Evolutionary conservation across 805 yeast genomes (phyloP).

Genomic region (Candida orba): DNA sequence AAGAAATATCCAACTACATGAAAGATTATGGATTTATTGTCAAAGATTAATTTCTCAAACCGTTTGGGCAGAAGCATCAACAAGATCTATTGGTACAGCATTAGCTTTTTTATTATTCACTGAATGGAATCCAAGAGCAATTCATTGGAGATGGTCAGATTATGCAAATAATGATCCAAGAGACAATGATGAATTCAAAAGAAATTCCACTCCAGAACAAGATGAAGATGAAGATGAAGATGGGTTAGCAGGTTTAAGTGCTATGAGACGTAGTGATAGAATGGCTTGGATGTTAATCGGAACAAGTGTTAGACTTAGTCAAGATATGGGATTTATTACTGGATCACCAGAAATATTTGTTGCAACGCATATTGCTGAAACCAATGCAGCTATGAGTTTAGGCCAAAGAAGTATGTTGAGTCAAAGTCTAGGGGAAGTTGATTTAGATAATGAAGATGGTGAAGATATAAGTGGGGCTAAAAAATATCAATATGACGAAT

Average conservation of each 20-base stretch:
- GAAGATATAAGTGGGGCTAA: constrained; percentile 20
- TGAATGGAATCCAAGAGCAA: constrained; percentile 95
- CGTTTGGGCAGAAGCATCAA: constrained; percentile 91
- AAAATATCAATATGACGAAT: constrained; percentile 26
- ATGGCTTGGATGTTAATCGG: constrained; percentile 95
- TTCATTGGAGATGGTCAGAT: constrained; percentile 83
- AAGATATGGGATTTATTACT: constrained; percentile 76
- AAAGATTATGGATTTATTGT: constrained; percentile 75
- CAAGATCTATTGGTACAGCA: constrained; percentile 80
- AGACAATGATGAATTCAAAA: constrained; percentile 9
- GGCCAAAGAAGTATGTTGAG: constrained; percentile 74
- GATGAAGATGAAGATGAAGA: constrained; percentile 4
- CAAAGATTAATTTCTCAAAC: constrained; percentile 77
- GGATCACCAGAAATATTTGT: constrained; percentile 65
- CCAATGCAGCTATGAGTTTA: constrained; percentile 73
- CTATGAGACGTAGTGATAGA: constrained; percentile 78
- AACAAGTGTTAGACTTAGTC: constrained; percentile 77
- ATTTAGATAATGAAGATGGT: constrained; percentile 38
- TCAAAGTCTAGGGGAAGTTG: constrained; percentile 63
- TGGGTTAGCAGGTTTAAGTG: constrained; percentile 65
- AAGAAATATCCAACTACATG: constrained; percentile 61
- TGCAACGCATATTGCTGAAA: constrained; percentile 82
- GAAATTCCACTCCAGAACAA: constrained; percentile 1
- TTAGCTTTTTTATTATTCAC: constrained; percentile 78
- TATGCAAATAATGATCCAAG: constrained; percentile 58